Evolutionary conservation across 2,329 filamentous ascomycete species (phyloP), one percentile per base, ranked within the genome.

Genomic region (Venturia nashicola): DNA sequence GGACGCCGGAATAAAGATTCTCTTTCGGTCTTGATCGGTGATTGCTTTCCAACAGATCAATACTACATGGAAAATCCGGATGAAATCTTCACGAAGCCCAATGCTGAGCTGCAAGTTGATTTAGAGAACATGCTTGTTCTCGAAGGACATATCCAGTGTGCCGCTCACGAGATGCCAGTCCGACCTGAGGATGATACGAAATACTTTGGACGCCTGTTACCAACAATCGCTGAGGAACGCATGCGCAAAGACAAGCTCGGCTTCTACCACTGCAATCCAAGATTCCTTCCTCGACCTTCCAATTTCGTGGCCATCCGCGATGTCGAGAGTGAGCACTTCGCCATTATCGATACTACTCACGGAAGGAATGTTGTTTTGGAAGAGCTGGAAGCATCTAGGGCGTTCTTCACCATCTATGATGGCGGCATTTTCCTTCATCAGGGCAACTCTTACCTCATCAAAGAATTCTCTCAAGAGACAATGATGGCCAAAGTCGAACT

Each of bases 381-480:
- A 78, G 92, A 97, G 75, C 82, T 99, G n/a, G 94, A 97, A 75
- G 90, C 91, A 1, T 94, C 89, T 1, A 86, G 94, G n/a, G 93
- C 93, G 1, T 93, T 91, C 68, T 97, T 96, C 75, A 96, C 91
- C 1, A 83, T 99, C 65, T 99, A 99, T 74, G 93, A 97, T 73
- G 94, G 94, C 14, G 94, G 91, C 55, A 97, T 99, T 67, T 99
- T 96, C 76, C 80, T 99, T 5, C 94, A 99, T 70, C 94, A 99
- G 76, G 94, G 94, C n/a, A 86, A 86, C 67, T 93, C 88, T 1
- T 99, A 96, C 71, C 82, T 97, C 2, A 90, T 99, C 62, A 89
- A 91, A 69, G 91, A 97, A 69, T 92, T 97, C 71, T 84, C 84
- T 67, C 87, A 89, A 0, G 90, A 94, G 42, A 83, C 83, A 66